These are phyloP conservation scores for Yarrowia sp. DNA, from an alignment of 805 yeast species.

Conservation along the genomic window DNA sequence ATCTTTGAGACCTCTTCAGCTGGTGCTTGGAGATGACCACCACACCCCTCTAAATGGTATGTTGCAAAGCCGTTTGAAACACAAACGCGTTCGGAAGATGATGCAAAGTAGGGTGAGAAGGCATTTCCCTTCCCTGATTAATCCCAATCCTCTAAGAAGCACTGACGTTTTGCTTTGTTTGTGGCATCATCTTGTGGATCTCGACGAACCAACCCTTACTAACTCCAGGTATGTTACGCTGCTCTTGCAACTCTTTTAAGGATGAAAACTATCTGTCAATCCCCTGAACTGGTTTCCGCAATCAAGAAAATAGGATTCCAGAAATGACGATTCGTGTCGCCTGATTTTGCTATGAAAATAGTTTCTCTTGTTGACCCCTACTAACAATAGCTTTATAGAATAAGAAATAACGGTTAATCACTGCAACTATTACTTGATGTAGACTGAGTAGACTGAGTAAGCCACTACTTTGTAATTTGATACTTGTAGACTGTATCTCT, in stretches of 20 bases:
- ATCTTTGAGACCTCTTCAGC: conserved; percentile 2
- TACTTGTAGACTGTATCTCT: no score
- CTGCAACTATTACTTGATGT: no score
- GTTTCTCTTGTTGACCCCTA: background rate
- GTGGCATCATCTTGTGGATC: background rate
- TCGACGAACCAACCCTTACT: background rate
- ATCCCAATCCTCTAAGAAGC: conserved; percentile 47
- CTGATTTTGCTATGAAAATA: background rate
- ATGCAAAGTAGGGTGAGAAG: conserved; percentile 42
- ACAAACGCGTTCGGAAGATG: conserved; percentile 39
- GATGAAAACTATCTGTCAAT: conserved; percentile 47
- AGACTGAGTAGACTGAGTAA: no score
- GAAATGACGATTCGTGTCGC: conserved; percentile 40
- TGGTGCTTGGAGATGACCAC: conserved; percentile 2
- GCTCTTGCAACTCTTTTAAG: conserved; percentile 32
- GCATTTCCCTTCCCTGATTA: conserved; percentile 39
- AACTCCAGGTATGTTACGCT: conserved; percentile 29
- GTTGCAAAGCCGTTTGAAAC: background rate
- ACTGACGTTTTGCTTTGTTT: conserved; percentile 41
- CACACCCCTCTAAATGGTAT: conserved; percentile 6
- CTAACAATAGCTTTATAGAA: conserved; percentile 5
- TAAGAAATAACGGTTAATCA: no score
- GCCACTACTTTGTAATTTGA: no score
- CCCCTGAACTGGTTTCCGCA: conserved; percentile 46
- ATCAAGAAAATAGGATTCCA: conserved; percentile 34